A percentile compares a stretch with the other conserved stretches of the same genome.
Conservation (phyloP, 495 filamentous ascomycete species). For the Neurospora africana region DNA sequence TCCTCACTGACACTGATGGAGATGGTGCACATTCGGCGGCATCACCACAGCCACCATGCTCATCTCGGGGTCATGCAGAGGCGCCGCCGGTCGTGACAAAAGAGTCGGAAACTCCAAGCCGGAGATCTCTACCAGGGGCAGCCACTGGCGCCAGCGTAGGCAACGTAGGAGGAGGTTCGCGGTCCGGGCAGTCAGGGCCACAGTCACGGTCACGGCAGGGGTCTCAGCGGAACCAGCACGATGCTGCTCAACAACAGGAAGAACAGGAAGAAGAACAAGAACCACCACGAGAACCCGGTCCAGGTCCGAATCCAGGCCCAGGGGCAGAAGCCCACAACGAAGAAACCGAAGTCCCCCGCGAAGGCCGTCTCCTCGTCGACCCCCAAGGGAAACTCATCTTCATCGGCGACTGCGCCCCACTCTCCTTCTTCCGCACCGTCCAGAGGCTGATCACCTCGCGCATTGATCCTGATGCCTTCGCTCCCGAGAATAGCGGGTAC, state of each 20-base stretch:
- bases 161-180: neutral
- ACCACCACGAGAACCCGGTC: neutral
- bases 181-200: neutral
- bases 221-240: neutral
- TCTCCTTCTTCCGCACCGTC: slow-evolving; percentile 58
- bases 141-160: neutral
- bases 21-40: neutral
- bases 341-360: slow-evolving; percentile 35
- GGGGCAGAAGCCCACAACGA: slow-evolving; percentile 5
- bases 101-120: neutral
- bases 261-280: neutral
- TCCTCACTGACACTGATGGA: neutral
- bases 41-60: neutral
- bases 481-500: slow-evolving; percentile 52
- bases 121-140: neutral
- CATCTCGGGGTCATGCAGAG: neutral
- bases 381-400: slow-evolving; percentile 52
- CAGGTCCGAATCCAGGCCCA: neutral
- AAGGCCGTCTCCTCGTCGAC: slow-evolving; percentile 46
- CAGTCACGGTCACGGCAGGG: neutral
- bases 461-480: slow-evolving; percentile 52
- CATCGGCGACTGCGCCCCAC: slow-evolving; percentile 57
- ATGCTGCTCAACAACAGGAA: neutral
- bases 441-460: slow-evolving; percentile 55
- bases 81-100: neutral